A percentile compares a stretch with the other conserved stretches of the same genome.
Evolutionary conservation across 2,329 filamentous ascomycete species (phyloP).

Genomic region (Curvularia spicifera): DNA sequence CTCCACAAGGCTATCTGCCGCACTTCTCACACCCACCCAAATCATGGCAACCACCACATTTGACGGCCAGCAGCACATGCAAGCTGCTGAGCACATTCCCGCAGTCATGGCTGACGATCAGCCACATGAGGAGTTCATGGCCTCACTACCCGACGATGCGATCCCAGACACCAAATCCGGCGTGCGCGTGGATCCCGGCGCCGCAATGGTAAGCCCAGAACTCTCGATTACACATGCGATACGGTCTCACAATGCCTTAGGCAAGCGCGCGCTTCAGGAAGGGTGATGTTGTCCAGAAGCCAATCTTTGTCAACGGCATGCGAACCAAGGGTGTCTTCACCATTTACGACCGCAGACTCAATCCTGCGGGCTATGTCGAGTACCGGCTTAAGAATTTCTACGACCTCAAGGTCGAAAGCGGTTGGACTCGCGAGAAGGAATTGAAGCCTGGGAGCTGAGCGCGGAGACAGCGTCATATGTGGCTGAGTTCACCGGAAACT

Average conservation of each 20-base stretch:
- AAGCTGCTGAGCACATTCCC: constrained; percentile 28
- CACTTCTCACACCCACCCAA: constrained; percentile 9
- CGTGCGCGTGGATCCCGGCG: constrained; percentile 27
- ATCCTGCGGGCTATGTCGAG: constrained; percentile 28
- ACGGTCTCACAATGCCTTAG: constrained; percentile 22
- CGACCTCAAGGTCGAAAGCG: constrained; percentile 23
- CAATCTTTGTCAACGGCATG: constrained; percentile 23
- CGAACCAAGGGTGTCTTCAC: constrained; percentile 33
- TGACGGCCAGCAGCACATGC: constrained; percentile 29
- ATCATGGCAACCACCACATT: constrained; percentile 31
- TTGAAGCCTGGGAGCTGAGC: constrained; percentile 28
- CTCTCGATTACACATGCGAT: not conserved
- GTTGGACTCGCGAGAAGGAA: constrained; percentile 41
- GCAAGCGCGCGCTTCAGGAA: constrained; percentile 32
- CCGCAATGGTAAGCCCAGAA: constrained; percentile 23
- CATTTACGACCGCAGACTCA: constrained; percentile 20
- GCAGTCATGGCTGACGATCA: constrained; percentile 31
- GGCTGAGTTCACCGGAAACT: constrained; percentile 32
- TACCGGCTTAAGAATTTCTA: constrained; percentile 36
- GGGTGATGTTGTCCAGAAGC: constrained; percentile 38
- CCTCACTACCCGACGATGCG: constrained; percentile 18
- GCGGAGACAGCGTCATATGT: constrained; percentile 17
- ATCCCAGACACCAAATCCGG: constrained; percentile 35
- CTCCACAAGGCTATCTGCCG: constrained; percentile 32
- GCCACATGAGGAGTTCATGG: constrained; percentile 24